Base-by-base conservation (phyloP, 108 stramenopile species). In the Phaeodactylum tricornutum region DNA sequence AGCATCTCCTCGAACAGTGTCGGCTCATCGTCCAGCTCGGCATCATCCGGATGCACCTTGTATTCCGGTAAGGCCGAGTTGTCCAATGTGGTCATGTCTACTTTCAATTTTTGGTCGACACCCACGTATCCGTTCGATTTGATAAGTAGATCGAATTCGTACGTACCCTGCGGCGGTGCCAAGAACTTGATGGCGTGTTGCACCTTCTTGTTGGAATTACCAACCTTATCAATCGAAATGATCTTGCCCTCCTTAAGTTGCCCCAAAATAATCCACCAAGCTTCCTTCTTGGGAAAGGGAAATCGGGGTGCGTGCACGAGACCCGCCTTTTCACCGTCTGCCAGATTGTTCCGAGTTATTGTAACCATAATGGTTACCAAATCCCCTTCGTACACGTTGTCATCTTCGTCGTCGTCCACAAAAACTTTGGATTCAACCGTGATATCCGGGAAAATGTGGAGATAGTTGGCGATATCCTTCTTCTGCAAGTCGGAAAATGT, bases 1-100 rank as follows among this genome's bases (percentile, higher is more conserved):
- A 94, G 63, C 72, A 96, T 84, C 53, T 93, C 84, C 70, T 98
- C 97, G 63, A 98, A 98, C 64, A 98, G 59, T 0, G 97, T 97
- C 5, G 97, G 95, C 58, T 98, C 97, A 43, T 98, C 94, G 58
- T 98, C 97, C 32, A 98, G 66, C 50, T 84, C 88, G 33, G 94
- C 85, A 74, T 98, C 97, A 16, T 98, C 97, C 30, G 91, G 90
- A 55, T 98, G 97, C 29, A 94, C 56, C 57, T 81, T 86, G 74
- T 94, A 96, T 66, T 95, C 88, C 0, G 94, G 95, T 24, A 98
- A 73, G 1, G 54, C 53, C 9, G 92, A 78, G 21, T 93, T 85
- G 69, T 93, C 91, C 51, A 87, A 36, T 3, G 94, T 88, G 21
- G 72, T 66, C 35, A 98, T 59, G 0, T 71, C 55, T 22, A 85